phyloP scores from a whole-genome alignment of 2,329 filamentous ascomycete genomes.

The Aspergillus udagawae region DNA sequence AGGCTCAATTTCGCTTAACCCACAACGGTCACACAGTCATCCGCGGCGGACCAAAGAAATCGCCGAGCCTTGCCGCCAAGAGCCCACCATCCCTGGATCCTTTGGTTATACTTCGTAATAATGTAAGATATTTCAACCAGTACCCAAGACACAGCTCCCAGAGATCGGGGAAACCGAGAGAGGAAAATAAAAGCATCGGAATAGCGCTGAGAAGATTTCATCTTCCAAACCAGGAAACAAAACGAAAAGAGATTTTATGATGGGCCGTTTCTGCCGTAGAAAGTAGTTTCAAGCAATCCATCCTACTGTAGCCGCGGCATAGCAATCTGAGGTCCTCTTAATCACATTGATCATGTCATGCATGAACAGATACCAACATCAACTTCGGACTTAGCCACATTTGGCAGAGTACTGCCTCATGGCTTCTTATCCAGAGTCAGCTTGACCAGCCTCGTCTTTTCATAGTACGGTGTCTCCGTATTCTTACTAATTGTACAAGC shows the following conservation, averaged over 20 bases:
- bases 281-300: not conserved
- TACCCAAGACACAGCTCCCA: not conserved
- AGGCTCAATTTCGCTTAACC: slow-evolving; percentile 32
- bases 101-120: not conserved
- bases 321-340: too few relatives aligned
- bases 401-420: not conserved
- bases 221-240: not conserved
- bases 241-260: not conserved
- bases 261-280: not conserved
- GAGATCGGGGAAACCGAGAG: not conserved
- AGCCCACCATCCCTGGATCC: slow-evolving; percentile 14
- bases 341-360: not conserved
- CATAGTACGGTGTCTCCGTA: not conserved
- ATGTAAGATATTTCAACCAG: not conserved
- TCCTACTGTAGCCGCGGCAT: not conserved
- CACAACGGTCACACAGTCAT: slow-evolving; percentile 19
- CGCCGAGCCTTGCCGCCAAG: slow-evolving; percentile 14
- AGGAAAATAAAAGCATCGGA: not conserved
- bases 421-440: too few relatives aligned
- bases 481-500: not conserved
- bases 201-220: not conserved
- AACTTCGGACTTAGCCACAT: not conserved
- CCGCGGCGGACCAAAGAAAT: slow-evolving; percentile 14
- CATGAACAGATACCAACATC: slow-evolving; percentile 8
- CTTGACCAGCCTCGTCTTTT: slow-evolving; percentile 2